phyloP scores from a whole-genome alignment of 768 basidiomycete species.

The Pholiota conissans region DNA sequence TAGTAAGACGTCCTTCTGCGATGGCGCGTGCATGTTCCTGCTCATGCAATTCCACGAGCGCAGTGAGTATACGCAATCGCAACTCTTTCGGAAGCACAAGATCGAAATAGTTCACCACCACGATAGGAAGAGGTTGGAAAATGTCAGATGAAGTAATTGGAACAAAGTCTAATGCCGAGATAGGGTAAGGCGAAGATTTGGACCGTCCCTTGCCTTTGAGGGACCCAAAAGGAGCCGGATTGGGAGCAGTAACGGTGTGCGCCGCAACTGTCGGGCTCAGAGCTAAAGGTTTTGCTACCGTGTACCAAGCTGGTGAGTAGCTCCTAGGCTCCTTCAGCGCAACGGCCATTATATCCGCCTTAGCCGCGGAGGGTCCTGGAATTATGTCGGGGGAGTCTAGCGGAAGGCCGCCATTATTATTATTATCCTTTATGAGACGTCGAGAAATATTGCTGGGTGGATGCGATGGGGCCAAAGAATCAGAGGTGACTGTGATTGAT shows the following conservation, averaged over 20 bases:
- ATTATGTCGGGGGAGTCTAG: constrained; percentile 10
- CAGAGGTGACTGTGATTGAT: constrained; percentile 46
- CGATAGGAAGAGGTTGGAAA: constrained; percentile 49
- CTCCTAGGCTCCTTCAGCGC: constrained; percentile 16
- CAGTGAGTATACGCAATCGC: constrained; percentile 55
- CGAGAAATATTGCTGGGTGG: constrained; percentile 53
- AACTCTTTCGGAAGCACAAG: constrained; percentile 72
- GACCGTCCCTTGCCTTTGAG: constrained; percentile 57
- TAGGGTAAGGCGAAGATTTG: constrained; percentile 63
- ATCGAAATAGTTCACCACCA: constrained; percentile 64
- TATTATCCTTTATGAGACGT: constrained; percentile 51
- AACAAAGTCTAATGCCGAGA: constrained; percentile 60
- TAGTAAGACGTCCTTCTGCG: constrained; percentile 56
- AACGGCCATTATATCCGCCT: constrained; percentile 14
- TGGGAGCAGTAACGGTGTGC: constrained; percentile 9
- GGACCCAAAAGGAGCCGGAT: constrained; percentile 22
- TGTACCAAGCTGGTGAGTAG: constrained; percentile 26
- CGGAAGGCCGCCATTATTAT: constrained; percentile 15
- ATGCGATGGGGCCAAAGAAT: constrained; percentile 43
- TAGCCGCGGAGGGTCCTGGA: constrained; percentile 8
- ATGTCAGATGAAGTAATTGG: constrained; percentile 49
- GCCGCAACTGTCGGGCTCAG: constrained; percentile 10
- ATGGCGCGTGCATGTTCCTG: constrained; percentile 51
- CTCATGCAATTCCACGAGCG: constrained; percentile 59
- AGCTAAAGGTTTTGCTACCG: constrained; percentile 16